Evolutionary conservation across 208 protist species (phyloP).

Genomic region (Trypanosoma scelopori): DNA sequence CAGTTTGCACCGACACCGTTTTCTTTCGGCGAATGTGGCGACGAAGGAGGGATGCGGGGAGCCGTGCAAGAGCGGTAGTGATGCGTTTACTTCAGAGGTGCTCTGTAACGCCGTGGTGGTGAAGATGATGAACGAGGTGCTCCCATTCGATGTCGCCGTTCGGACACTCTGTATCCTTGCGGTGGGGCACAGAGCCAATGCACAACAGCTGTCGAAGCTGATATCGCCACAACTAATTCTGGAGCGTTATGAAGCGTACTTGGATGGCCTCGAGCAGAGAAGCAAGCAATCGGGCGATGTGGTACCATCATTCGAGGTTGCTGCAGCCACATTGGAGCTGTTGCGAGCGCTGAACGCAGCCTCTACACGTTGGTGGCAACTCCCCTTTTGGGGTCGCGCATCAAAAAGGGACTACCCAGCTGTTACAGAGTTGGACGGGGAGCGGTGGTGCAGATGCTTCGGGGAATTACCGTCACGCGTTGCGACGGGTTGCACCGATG

Average conservation of each 20-base stretch:
- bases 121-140: conserved; percentile 67
- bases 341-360: conserved; percentile 61
- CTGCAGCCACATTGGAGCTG: conserved; percentile 60
- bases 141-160: conserved; percentile 82
- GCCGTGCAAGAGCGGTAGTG: conserved; percentile 16
- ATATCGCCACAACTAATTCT: conserved; percentile 39
- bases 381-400: conserved; percentile 32
- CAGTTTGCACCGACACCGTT: conserved; percentile 43
- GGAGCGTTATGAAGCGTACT: conserved; percentile 48
- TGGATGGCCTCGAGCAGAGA: conserved; percentile 22
- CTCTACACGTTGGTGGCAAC: conserved; percentile 27
- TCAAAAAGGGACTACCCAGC: conserved; percentile 41
- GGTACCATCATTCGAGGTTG: conserved; percentile 42
- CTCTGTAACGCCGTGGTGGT: conserved; percentile 61
- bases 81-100: conserved; percentile 51
- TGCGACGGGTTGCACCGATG: neutral
- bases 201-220: conserved; percentile 33
- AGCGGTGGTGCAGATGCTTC: conserved; percentile 63
- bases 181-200: conserved; percentile 46
- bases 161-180: conserved; percentile 72
- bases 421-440: conserved; percentile 28
- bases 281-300: conserved; percentile 18
- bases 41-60: neutral
- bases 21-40: conserved; percentile 20
- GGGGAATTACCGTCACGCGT: conserved; percentile 1